Evolutionary conservation across 2,329 filamentous ascomycete species (phyloP).

Genomic region (Curvularia spicifera): DNA sequence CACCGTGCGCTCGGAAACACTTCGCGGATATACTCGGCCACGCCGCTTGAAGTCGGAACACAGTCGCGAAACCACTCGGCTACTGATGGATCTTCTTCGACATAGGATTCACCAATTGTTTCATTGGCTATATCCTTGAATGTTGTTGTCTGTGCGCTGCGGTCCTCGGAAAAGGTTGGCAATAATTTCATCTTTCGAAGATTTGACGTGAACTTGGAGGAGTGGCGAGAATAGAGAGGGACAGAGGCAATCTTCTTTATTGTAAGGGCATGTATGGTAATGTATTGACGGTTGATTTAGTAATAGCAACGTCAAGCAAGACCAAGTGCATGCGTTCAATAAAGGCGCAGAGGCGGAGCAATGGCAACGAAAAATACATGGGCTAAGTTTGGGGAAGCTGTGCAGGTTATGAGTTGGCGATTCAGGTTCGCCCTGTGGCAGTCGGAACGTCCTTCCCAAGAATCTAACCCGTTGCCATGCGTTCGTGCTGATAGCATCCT

Average conservation of each 20-base stretch:
- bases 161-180: conserved; percentile 22
- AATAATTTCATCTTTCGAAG: conserved; percentile 19
- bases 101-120: conserved; percentile 30
- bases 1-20: conserved; percentile 41
- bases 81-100: conserved; percentile 40
- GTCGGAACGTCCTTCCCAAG: conserved; percentile 8
- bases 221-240: neutral
- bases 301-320: neutral
- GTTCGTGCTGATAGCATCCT: conserved; percentile 7
- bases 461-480: conserved; percentile 19
- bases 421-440: neutral
- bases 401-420: conserved; percentile 1
- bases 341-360: neutral
- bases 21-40: conserved; percentile 31
- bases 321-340: neutral
- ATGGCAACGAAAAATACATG: conserved; percentile 1
- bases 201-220: neutral
- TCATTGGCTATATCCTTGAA: conserved; percentile 28
- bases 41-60: conserved; percentile 32
- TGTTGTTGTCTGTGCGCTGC: conserved; percentile 19
- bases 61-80: conserved; percentile 37
- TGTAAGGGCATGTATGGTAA: neutral
- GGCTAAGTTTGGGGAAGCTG: neutral
- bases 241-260: neutral
- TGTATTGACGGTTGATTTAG: neutral